Evolutionary conservation across 2,329 filamentous ascomycete genomes (phyloP), one percentile per base, ranked within the genome.

Genomic region (Penicillium nordicum): DNA sequence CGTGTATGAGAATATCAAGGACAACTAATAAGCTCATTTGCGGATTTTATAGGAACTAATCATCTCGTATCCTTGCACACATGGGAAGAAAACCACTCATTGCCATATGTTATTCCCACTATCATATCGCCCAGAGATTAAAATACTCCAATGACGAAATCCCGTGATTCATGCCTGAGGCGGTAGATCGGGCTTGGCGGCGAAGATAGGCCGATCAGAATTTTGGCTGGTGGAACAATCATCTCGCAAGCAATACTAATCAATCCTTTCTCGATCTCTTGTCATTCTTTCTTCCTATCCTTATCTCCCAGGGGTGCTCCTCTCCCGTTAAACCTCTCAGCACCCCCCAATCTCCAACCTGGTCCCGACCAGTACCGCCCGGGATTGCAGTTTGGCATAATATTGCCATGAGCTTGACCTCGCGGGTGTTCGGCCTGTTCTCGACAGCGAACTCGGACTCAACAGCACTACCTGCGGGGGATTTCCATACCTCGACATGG

Each of bases 321-420:
- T 59, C 48, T 58, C 49, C 45, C 57, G 37, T 41, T 45, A 11
- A 46, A 45, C 37, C 52, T n/a, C n/a, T 57, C 48, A 38, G 62
- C 66, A 69, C 44, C 55, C 65, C 63, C 61, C 60, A 54, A 55
- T 60, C 59, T 59, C 62, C 67, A 64, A 58, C 63, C 64, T 67
- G 60, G 65, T 60, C 62, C 67, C 64, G 67, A 66, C 66, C 66
- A 60, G 52, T 34, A 45, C 10, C 63, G 65, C 63, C 65, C 68
- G 64, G 67, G 69, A 66, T 63, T 66, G 57, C 59, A 63, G 67
- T 67, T 58, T 57, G 47, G 59, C 58, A 58, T 48, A 59, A 63
- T 59, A 61, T 67, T 75, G 80, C 76, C 76, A 84, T 84, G 82
- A 84, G 81, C 78, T 74, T 83, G 74, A 78, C 79, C 72, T 82